Evolutionary conservation across 192 early-diverging fungal genomes (phyloP), one percentile per base, ranked within the genome.

Genomic region (Coemansia sp.): DNA sequence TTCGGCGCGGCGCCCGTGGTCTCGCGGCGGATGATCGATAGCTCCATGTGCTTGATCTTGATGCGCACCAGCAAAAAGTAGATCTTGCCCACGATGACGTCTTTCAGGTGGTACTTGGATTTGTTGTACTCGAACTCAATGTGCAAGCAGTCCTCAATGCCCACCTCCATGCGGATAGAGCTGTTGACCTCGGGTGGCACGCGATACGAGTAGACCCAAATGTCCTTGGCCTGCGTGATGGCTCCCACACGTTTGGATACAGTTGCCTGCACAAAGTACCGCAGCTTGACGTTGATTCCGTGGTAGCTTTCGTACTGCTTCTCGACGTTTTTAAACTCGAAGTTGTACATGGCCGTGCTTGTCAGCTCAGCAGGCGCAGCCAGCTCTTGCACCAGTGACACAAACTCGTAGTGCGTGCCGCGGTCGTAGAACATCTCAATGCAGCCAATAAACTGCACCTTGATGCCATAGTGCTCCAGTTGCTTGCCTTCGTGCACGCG

Each of bases 41-140:
- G 84, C 66, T 99, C 97, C 97, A 99, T 99, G 67, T 97, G 89
- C 75, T 97, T 97, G 76, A 99, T 95, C 78, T 99, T 99, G 77
- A 99, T 99, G 41, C 97, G 92, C 8, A 99, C 97, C 38, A 99
- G 83, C 41, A 98, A 76, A 78, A 99, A 99, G 71, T 96, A 97
- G 69, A 99, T 99, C 74, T 98, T 98, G 62, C 97, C 97, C 10
- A 99, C 93, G 65, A 99, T 99, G 2, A 99, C 97, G 76, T 97
- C 97, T 61, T 96, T 94, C 57, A 99, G 81, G 71, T 97, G 92
- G 81, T 98, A 98, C 90, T 89, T 95, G 53, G 90, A 92, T 72
- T 95, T 98, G 85, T 98, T 99, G 80, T 98, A 98, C 83, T 99
- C 97, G 53, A 99, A 99, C 68, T 99, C 97, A 69, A 99, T 99